Evolutionary conservation across 2,329 filamentous ascomycete genomes (phyloP).

Genomic region (Fusarium falciforme): DNA sequence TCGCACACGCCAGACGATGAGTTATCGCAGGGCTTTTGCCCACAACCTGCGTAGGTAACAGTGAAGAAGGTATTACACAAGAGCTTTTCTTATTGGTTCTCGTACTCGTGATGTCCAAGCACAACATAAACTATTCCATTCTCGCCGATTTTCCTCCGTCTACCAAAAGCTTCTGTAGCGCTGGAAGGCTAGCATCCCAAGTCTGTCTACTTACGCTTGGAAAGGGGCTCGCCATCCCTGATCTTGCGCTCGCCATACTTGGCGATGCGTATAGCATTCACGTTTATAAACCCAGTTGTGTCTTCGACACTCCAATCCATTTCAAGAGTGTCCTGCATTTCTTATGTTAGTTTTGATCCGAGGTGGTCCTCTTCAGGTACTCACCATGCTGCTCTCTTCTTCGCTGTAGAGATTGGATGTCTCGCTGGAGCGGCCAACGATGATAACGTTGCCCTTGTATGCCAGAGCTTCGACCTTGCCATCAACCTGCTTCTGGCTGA

Average conservation of each 20-base stretch:
- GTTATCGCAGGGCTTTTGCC: constrained; percentile 1
- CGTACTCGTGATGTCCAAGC: background rate
- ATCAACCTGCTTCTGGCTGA: constrained; percentile 8
- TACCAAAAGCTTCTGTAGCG: background rate
- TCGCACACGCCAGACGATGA: background rate
- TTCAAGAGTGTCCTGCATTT: constrained; percentile 8
- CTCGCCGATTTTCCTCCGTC: background rate
- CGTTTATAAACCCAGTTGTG: constrained; percentile 2
- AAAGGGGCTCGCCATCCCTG: constrained; percentile 10
- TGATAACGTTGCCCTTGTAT: constrained; percentile 5
- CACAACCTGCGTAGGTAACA: background rate
- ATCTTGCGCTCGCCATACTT: constrained; percentile 9
- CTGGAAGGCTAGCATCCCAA: constrained; percentile 3
- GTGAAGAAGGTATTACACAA: constrained; percentile 1
- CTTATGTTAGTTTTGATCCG: constrained; percentile 8
- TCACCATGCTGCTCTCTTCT: constrained; percentile 7
- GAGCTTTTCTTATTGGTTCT: constrained; percentile 7
- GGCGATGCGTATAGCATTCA: constrained; percentile 2
- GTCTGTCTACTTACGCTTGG: constrained; percentile 8
- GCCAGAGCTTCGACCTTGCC: constrained; percentile 9
- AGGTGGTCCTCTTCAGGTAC: constrained; percentile 2
- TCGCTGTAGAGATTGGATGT: constrained; percentile 10
- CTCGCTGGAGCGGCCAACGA: constrained; percentile 8
- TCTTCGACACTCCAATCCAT: constrained; percentile 9
- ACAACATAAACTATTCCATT: background rate